Evolutionary conservation across 257 asterid genomes (phyloP).

Genomic region (Rhazya stricta): DNA sequence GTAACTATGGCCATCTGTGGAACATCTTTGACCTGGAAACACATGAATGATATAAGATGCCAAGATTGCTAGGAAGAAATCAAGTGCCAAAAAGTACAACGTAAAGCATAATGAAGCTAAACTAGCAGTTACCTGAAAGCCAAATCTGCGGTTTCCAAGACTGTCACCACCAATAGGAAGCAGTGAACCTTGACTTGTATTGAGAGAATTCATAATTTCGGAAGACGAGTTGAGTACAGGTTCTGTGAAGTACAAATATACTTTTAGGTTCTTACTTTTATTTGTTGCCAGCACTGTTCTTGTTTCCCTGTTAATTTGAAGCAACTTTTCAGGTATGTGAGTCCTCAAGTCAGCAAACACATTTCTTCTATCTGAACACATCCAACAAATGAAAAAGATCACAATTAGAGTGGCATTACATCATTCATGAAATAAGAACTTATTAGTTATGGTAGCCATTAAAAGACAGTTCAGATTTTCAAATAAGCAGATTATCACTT

Average conservation of each 20-base stretch:
- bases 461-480: neutral
- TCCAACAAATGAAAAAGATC: slow-evolving; percentile 11
- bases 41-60: neutral
- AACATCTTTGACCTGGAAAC: slow-evolving; percentile 52
- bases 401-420: neutral
- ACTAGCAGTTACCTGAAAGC: slow-evolving; percentile 60
- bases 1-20: slow-evolving; percentile 58
- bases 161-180: slow-evolving; percentile 54
- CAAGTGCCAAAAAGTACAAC: neutral
- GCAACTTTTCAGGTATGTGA: slow-evolving; percentile 70
- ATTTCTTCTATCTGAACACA: slow-evolving; percentile 61
- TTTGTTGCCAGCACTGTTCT: slow-evolving; percentile 78
- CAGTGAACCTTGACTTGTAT: slow-evolving; percentile 57
- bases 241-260: slow-evolving; percentile 69
- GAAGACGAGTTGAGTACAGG: slow-evolving; percentile 75
- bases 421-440: neutral
- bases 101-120: neutral
- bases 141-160: slow-evolving; percentile 79
- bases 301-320: slow-evolving; percentile 53
- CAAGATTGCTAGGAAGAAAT: neutral
- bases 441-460: neutral
- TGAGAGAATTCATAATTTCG: slow-evolving; percentile 62
- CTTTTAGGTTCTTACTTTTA: slow-evolving; percentile 48
- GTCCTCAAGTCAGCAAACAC: slow-evolving; percentile 65
- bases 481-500: neutral